Base-by-base conservation (phyloP, 495 filamentous ascomycete genomes). In the Filosporella fistucella region DNA sequence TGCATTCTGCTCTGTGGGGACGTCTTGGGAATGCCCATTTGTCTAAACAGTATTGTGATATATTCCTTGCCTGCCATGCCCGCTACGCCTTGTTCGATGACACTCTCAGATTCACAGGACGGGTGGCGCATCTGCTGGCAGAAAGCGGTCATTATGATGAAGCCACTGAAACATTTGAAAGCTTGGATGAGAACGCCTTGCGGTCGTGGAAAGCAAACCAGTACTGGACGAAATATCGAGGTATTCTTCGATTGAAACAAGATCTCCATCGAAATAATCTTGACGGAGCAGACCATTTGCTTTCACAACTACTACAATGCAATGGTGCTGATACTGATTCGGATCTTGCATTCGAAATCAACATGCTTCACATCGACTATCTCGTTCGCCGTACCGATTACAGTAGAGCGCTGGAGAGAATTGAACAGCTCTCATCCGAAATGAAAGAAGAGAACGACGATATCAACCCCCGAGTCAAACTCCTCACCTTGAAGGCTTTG, bases 151-250 rank as follows among this genome's bases (percentile, higher is more conserved):
- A 76, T 11, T 93, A 87, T 63, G 79, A 85, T 12, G 77, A 86
- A 46, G 88, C 82, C 0, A 68, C 87, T 25, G 69, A 70, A 11
- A 74, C 69, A 28, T 72, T 96, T 47, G 81, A 91, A 45, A 65
- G 70, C n/a, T 65, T 91, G 36, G 72, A 83, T 37, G 68, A 69
- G 12, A 80, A 87, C 56, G 74, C 72, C 18, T 69, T 89, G n/a
- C 79, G 84, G 11, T 81, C 86, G 4, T 74, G 90, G 45, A 93
- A 87, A 61, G 71, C 83, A 12, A 81, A 84, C 55, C 89, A 95
- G 63, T 80, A 86, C 60, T 90, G 89, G 85, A 71, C 77, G 12
- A 77, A 78, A 24, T 89, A 84, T 60, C 76, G 81, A 3, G 86
- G 82, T 1, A 64, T 94, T 8, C 66, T 95, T 9, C 83, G 85